These are phyloP conservation scores for Chalciporus pseudorubinellus DNA, from an alignment of 768 basidiomycete species.

Conservation along the genomic window DNA sequence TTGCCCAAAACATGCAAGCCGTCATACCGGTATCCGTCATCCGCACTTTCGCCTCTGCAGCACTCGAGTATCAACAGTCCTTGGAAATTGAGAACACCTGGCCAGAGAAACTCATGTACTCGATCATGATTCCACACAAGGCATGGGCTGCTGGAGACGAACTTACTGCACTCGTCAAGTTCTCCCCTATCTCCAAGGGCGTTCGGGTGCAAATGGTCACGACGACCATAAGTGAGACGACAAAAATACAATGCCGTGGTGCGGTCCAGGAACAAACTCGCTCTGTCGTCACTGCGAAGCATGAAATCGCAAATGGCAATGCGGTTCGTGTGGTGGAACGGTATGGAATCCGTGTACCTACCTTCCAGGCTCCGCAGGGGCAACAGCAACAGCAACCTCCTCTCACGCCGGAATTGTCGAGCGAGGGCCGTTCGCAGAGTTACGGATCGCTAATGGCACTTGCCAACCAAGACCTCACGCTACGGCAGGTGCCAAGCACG, in stretches of 20 bases:
- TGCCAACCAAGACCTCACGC: slow-evolving; percentile 10
- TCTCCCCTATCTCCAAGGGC: slow-evolving; percentile 85
- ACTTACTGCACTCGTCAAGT: slow-evolving; percentile 79
- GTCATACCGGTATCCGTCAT: slow-evolving; percentile 61
- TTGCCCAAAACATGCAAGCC: slow-evolving; percentile 66
- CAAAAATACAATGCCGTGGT: slow-evolving; percentile 55
- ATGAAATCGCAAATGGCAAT: slow-evolving; percentile 65
- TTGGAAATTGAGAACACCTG: slow-evolving; percentile 96
- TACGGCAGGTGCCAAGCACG: slow-evolving; percentile 15
- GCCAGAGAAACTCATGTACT: slow-evolving; percentile 97
- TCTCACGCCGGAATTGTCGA: slow-evolving; percentile 15
- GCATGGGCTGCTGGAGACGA: slow-evolving; percentile 92
- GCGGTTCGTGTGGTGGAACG: slow-evolving; percentile 38
- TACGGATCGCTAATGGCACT: slow-evolving; percentile 9
- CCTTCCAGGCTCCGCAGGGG: neutral
- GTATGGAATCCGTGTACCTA: neutral
- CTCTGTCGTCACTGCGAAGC: slow-evolving; percentile 57
- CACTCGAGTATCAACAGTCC: slow-evolving; percentile 94
- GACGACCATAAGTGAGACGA: slow-evolving; percentile 72
- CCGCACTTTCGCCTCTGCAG: slow-evolving; percentile 73
- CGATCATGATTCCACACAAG: slow-evolving; percentile 90
- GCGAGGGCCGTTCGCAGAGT: slow-evolving; percentile 15
- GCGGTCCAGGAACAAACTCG: slow-evolving; percentile 61
- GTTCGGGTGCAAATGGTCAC: slow-evolving; percentile 64
- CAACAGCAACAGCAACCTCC: slow-evolving; percentile 15